phyloP scores from a whole-genome alignment of 2,329 filamentous ascomycete genomes.

The Colletotrichum sp. region DNA sequence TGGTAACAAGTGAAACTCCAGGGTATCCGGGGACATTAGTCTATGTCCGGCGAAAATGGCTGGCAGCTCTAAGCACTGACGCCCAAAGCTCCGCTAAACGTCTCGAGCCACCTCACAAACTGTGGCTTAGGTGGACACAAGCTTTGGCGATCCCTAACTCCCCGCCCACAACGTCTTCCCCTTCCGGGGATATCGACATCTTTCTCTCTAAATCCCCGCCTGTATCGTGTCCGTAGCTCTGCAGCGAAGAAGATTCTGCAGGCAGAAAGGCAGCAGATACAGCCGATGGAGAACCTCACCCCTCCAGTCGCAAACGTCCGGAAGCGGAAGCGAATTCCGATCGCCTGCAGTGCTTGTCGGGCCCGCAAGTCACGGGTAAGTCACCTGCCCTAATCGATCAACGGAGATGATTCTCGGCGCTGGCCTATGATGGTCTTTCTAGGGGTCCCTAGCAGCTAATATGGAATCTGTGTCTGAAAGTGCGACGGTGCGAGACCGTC shows the following conservation, averaged over 20 bases:
- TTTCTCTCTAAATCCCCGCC: constrained; percentile 16
- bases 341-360: constrained; percentile 27
- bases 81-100: neutral
- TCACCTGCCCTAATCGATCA: neutral
- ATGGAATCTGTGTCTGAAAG: neutral
- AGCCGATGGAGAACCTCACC: constrained; percentile 3
- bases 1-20: neutral
- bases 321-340: constrained; percentile 24
- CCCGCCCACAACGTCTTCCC: neutral
- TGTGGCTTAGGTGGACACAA: neutral
- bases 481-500: constrained; percentile 26
- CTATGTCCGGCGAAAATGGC: neutral
- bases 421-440: neutral
- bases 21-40: neutral
- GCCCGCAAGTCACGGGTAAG: constrained; percentile 26
- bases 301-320: neutral
- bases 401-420: neutral
- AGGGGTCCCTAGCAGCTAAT: neutral
- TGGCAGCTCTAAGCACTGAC: neutral
- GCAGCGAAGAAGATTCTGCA: neutral
- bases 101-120: neutral
- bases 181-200: neutral
- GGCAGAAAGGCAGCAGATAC: neutral
- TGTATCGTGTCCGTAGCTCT: neutral
- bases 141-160: neutral